These are phyloP conservation scores for Nannochloropsis oceanica DNA, from an alignment of 108 stramenopile species.

Conservation along the genomic window DNA sequence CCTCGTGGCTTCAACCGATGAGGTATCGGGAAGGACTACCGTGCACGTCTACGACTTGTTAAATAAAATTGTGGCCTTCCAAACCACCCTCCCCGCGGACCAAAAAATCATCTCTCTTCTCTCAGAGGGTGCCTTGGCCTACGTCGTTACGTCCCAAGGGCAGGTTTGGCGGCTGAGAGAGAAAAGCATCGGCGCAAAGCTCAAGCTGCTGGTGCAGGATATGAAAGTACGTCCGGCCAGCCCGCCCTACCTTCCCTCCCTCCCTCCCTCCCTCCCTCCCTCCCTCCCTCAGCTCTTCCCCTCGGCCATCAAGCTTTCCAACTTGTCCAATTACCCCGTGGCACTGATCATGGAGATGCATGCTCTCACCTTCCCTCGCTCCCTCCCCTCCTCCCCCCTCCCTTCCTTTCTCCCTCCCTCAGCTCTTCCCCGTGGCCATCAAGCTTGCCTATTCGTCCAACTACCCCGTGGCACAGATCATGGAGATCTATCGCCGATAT, in stretches of 20 bases:
- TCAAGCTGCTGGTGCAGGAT: constrained; percentile 62
- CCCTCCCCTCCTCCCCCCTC: neutral
- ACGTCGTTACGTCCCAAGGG: constrained; percentile 34
- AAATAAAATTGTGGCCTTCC: constrained; percentile 26
- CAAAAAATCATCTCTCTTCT: neutral
- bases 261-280: neutral
- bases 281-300: neutral
- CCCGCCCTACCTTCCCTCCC: too few relatives aligned
- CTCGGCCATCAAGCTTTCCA: constrained; percentile 17
- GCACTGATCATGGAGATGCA: constrained; percentile 53
- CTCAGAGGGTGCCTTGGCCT: constrained; percentile 4
- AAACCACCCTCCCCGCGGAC: constrained; percentile 1
- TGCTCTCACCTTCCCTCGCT: neutral
- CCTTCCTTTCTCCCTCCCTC: neutral
- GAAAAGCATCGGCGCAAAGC: constrained; percentile 64
- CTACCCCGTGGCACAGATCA: constrained; percentile 37
- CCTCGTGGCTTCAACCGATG: constrained; percentile 25
- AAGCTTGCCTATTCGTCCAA: constrained; percentile 49
- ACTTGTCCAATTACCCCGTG: constrained; percentile 11
- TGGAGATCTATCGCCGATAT: constrained; percentile 59
- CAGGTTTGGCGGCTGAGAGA: constrained; percentile 67
- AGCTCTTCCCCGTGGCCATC: constrained; percentile 74
- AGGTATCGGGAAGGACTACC: neutral
- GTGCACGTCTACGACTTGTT: constrained; percentile 1
- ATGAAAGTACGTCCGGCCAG: neutral